A percentile compares a stretch with the other conserved stretches of the same genome.
Conservation (phyloP, 345 rosid species). For the Rhizophora mangle region DNA sequence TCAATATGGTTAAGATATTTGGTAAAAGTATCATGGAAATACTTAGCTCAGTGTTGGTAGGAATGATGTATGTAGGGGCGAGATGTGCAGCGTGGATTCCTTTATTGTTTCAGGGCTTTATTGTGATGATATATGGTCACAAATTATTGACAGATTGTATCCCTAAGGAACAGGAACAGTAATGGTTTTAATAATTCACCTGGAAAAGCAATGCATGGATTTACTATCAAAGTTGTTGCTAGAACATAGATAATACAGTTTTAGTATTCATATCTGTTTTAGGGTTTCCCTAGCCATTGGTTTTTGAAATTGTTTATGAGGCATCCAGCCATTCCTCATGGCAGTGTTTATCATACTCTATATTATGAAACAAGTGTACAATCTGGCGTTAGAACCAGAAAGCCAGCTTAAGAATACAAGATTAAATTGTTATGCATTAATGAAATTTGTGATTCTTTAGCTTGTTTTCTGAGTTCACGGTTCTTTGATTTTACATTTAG, state of each 20-base stretch:
- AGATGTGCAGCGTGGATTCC: slow-evolving; percentile 11
- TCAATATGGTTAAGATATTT: too few relatives aligned
- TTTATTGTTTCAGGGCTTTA: too few relatives aligned
- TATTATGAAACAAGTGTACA: background rate
- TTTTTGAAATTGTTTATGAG: background rate
- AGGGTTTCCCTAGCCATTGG: too few relatives aligned
- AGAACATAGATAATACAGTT: background rate
- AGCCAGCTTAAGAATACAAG: background rate
- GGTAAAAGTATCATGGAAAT: too few relatives aligned
- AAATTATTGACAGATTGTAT: too few relatives aligned
- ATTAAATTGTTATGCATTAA: background rate
- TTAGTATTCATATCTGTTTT: background rate
- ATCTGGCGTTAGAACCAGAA: background rate
- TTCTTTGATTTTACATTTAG: background rate
- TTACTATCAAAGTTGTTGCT: too few relatives aligned
- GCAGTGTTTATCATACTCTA: background rate
- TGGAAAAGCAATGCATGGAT: too few relatives aligned
- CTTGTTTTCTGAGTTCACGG: background rate
- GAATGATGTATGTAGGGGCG: too few relatives aligned
- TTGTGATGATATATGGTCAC: too few relatives aligned
- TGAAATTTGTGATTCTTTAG: background rate
- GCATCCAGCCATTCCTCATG: background rate
- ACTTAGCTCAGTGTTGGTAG: too few relatives aligned
- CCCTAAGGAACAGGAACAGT: too few relatives aligned
- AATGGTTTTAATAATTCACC: too few relatives aligned